Percentiles rank a stretch among this genome's conserved stretches.
Conservation (phyloP, 805 yeast species). For the Nakazawaea wyomingensis region DNA sequence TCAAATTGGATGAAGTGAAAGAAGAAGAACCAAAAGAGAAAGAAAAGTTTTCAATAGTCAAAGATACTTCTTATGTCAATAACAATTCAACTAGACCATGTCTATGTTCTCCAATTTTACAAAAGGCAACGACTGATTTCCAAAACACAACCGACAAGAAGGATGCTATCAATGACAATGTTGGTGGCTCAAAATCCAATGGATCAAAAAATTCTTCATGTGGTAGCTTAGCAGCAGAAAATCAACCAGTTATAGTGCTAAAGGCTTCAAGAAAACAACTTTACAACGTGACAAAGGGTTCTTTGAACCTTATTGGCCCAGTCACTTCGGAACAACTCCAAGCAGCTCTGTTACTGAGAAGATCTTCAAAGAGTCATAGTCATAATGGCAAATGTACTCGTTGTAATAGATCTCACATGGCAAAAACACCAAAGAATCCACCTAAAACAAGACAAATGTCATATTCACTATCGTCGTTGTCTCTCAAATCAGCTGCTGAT, state of each 20-base stretch:
- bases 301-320: constrained; percentile 28
- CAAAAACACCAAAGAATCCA: not conserved
- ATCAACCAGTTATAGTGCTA: constrained; percentile 25
- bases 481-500: not conserved
- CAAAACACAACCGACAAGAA: too few species aligned
- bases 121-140: too few species aligned
- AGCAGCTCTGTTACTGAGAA: not conserved
- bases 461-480: not conserved
- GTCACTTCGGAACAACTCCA: constrained; percentile 14
- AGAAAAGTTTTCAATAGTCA: not conserved
- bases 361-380: not conserved
- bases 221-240: constrained; percentile 8
- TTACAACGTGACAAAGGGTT: constrained; percentile 29
- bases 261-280: constrained; percentile 30
- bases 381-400: constrained; percentile 1
- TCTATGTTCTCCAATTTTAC: too few species aligned
- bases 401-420: too few species aligned
- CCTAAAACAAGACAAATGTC: not conserved
- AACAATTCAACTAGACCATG: too few species aligned
- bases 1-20: too few species aligned
- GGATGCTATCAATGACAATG: too few species aligned
- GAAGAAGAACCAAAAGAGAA: not conserved
- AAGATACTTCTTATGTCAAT: too few species aligned
- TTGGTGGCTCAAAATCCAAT: too few species aligned
- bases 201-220: too few species aligned